Conservation (phyloP, 2,329 filamentous ascomycete species). For the Macroventuria anomochaeta region DNA sequence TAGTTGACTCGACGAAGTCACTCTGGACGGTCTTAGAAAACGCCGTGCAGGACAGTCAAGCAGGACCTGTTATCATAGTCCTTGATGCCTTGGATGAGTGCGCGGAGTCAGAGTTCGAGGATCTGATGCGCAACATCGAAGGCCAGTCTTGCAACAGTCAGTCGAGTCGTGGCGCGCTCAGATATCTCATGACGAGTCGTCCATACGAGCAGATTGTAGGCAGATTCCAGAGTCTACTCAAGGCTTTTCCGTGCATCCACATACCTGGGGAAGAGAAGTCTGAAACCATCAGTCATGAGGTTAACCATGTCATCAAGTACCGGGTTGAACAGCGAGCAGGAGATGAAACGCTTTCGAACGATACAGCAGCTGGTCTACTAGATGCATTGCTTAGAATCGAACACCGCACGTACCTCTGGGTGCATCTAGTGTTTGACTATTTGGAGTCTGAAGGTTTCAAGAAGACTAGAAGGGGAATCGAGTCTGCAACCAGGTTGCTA, state of each 20-base stretch:
- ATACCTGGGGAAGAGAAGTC: conserved; percentile 32
- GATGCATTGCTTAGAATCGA: conserved; percentile 18
- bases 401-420: conserved; percentile 30
- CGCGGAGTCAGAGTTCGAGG: conserved; percentile 20
- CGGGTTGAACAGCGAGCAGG: conserved; percentile 22
- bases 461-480: conserved; percentile 18
- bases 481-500: conserved; percentile 9
- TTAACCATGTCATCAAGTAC: conserved; percentile 26
- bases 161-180: conserved; percentile 14
- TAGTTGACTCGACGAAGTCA: conserved; percentile 26
- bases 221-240: conserved; percentile 13
- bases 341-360: conserved; percentile 19
- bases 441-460: conserved; percentile 15
- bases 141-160: conserved; percentile 14
- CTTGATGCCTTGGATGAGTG: conserved; percentile 30
- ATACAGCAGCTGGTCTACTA: conserved; percentile 18
- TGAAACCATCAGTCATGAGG: conserved; percentile 27
- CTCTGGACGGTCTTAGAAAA: conserved; percentile 23
- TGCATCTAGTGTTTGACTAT: conserved; percentile 25
- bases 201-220: conserved; percentile 26
- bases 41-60: conserved; percentile 18
- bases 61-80: conserved; percentile 25
- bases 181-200: conserved; percentile 27
- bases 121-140: conserved; percentile 24
- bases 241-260: conserved; percentile 23